Conservation (phyloP, 768 basidiomycete species). For the Mycena rebaudengoi region DNA sequence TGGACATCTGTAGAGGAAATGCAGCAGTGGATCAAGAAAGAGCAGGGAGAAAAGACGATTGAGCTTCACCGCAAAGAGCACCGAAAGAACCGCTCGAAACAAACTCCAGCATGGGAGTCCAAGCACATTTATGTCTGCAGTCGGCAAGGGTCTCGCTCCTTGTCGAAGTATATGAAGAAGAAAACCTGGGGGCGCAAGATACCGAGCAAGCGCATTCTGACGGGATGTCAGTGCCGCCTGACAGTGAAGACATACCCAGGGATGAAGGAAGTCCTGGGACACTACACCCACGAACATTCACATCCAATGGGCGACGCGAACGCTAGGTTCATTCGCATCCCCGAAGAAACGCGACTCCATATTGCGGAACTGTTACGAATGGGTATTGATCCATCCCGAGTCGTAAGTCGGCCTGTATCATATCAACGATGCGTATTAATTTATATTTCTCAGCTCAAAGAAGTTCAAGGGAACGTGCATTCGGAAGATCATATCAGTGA, state of each 20-base stretch:
- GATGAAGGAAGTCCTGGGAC: neutral
- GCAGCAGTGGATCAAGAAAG: neutral
- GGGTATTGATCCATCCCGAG: neutral
- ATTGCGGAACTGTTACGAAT: neutral
- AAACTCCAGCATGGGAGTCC: neutral
- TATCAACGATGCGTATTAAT: too few relatives aligned
- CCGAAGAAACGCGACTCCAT: neutral
- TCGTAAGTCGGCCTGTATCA: too few relatives aligned
- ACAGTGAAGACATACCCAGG: slow-evolving; percentile 12
- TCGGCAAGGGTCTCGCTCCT: neutral
- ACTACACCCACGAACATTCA: slow-evolving; percentile 9
- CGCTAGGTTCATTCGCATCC: neutral
- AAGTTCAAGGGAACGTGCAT: slow-evolving; percentile 9
- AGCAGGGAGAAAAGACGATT: neutral
- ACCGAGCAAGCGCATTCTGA: neutral
- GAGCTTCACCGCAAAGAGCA: slow-evolving; percentile 4
- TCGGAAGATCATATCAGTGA: neutral
- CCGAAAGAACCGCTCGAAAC: neutral
- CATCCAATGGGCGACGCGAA: slow-evolving; percentile 8
- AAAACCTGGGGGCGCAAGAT: neutral
- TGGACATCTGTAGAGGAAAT: neutral
- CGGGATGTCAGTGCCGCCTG: neutral
- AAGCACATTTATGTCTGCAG: slow-evolving; percentile 13
- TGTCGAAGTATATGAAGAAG: slow-evolving; percentile 1
- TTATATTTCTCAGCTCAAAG: too few relatives aligned